These are phyloP conservation scores for Cicer pinnatifidum DNA, from an alignment of 306 rosid species.

Conservation along the genomic window DNA sequence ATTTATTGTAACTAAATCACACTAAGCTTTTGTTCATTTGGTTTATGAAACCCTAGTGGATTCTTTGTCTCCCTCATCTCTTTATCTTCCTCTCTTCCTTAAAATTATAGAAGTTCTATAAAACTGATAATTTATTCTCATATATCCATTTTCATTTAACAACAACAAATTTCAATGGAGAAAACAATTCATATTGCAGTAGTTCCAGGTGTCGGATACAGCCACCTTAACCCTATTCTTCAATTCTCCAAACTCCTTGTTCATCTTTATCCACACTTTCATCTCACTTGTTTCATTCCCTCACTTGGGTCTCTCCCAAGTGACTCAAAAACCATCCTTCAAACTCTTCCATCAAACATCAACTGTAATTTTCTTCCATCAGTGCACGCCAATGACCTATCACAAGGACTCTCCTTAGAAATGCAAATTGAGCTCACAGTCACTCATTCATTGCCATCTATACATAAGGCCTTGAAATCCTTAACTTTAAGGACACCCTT, in stretches of 20 bases:
- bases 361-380: conserved; percentile 24
- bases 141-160: too few species aligned
- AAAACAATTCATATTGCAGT: conserved; percentile 29
- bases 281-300: conserved; percentile 33
- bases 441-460: not conserved
- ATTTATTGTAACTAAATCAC: too few species aligned
- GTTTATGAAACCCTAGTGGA: accelerated
- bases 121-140: too few species aligned
- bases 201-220: conserved; percentile 31
- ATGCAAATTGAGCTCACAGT: not conserved
- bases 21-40: too few species aligned
- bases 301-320: conserved; percentile 5
- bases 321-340: conserved; percentile 10
- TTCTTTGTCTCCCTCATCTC: too few species aligned
- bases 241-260: conserved; percentile 43
- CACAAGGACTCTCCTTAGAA: not conserved
- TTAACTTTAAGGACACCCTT: not conserved
- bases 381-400: not conserved
- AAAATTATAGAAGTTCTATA: too few species aligned
- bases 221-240: conserved; percentile 39
- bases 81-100: too few species aligned
- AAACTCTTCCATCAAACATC: conserved; percentile 34
- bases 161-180: conserved; percentile 28
- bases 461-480: conserved; percentile 9
- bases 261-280: conserved; percentile 25